Evolutionary conservation across 2,329 filamentous ascomycete genomes (phyloP).

Genomic region (Stemphylium lycopersici): DNA sequence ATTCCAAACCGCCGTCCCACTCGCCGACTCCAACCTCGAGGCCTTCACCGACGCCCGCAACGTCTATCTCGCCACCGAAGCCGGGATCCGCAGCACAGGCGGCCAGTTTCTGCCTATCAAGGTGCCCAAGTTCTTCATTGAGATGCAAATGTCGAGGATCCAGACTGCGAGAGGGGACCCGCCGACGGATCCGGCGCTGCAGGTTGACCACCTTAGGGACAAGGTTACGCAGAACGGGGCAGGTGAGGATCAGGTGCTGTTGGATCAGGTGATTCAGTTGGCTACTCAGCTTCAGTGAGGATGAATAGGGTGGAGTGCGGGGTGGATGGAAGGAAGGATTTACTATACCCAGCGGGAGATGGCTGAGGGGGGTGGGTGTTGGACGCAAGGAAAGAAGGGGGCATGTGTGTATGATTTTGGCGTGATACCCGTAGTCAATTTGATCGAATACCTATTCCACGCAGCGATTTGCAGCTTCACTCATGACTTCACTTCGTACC

Average conservation of each 20-base stretch:
- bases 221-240: slow-evolving; percentile 65
- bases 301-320: not conserved
- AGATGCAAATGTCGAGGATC: slow-evolving; percentile 65
- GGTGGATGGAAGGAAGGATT: not conserved
- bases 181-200: slow-evolving; percentile 58
- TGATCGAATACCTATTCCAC: not conserved
- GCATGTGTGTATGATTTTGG: not conserved
- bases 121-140: slow-evolving; percentile 68
- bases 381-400: not conserved
- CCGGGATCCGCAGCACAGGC: slow-evolving; percentile 61
- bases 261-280: slow-evolving; percentile 56
- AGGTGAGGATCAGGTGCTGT: slow-evolving; percentile 56
- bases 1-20: slow-evolving; percentile 60
- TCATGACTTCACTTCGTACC: too few species aligned
- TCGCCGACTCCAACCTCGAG: slow-evolving; percentile 58
- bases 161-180: slow-evolving; percentile 64
- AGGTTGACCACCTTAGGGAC: slow-evolving; percentile 62
- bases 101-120: slow-evolving; percentile 62
- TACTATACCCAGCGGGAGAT: not conserved
- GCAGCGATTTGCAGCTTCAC: too few species aligned
- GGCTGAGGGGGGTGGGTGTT: not conserved
- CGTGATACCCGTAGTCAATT: not conserved
- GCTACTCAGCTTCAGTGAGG: slow-evolving; percentile 28
- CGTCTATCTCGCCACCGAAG: slow-evolving; percentile 65
- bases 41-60: slow-evolving; percentile 62